phyloP scores from a whole-genome alignment of 2,329 filamentous ascomycete genomes.

The Ascochyta clinopodiicola region DNA sequence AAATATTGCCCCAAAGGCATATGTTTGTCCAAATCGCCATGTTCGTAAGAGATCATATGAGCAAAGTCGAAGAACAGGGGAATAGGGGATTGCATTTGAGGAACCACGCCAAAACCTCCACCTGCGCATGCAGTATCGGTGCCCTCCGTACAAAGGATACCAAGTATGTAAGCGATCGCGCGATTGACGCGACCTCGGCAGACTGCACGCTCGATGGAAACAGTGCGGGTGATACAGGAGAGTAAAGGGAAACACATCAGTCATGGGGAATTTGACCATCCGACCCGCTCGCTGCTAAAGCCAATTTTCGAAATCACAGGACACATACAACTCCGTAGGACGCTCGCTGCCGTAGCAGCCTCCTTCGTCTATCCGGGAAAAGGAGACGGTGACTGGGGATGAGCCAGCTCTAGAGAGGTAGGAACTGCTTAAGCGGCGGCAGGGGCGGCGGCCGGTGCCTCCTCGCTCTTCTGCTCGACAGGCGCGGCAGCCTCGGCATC shows the following conservation, averaged over 20 bases:
- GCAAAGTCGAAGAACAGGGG: slow-evolving; percentile 42
- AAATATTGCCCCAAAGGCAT: background rate
- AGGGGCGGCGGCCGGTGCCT: slow-evolving; percentile 41
- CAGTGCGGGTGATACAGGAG: slow-evolving; percentile 34
- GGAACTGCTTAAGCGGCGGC: slow-evolving; percentile 45
- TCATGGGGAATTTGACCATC: slow-evolving; percentile 50
- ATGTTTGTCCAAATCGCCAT: slow-evolving; percentile 8
- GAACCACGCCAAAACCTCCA: slow-evolving; percentile 35
- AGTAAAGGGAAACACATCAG: slow-evolving; percentile 49
- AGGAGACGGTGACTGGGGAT: slow-evolving; percentile 42
- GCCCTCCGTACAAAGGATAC: slow-evolving; percentile 35
- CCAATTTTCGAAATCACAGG: slow-evolving; percentile 50
- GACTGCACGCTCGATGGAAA: slow-evolving; percentile 33
- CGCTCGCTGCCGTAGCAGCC: slow-evolving; percentile 46
- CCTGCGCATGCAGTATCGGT: slow-evolving; percentile 29
- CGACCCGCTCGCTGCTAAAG: slow-evolving; percentile 50
- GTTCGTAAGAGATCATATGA: slow-evolving; percentile 31
- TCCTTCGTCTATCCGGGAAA: slow-evolving; percentile 42
- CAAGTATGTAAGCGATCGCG: slow-evolving; percentile 23
- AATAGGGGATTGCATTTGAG: slow-evolving; percentile 45
- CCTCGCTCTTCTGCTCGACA: slow-evolving; percentile 41
- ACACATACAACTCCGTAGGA: slow-evolving; percentile 49
- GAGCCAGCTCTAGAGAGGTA: slow-evolving; percentile 43
- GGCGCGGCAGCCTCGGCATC: slow-evolving; percentile 56
- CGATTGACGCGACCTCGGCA: slow-evolving; percentile 25